Base-by-base conservation (phyloP, 164 flowering plant genomes). In the Vitis rupestris region DNA sequence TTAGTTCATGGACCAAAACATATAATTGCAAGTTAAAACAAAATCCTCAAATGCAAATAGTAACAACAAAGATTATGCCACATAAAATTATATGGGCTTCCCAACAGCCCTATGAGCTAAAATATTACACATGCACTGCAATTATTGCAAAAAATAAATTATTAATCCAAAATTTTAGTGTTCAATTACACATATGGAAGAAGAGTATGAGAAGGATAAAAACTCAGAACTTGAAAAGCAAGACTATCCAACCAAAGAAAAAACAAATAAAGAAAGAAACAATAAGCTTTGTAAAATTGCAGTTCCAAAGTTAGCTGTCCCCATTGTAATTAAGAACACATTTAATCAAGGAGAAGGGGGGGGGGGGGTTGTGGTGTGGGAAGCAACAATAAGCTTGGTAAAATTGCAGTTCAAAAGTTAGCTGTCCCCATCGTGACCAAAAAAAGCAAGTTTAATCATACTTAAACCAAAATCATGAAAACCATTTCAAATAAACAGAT, bases 1-100 rank as follows among this genome's bases (percentile, higher is more conserved):
- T 49, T 59, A 72, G 14, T 16, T 47, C 29, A 44, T 23, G 9
- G 23, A 60, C 19, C 53, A 13, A 30, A 48, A 50, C n/a, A 23
- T 14, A 9, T 23, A 49, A 16, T 29, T 16, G 19, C 19, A 5
- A 19, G 9, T 48, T 51, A 66, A 61, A 29, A 61, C 9, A 30
- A 16, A 59, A 52, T 37, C 44, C 56, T 48, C 19, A 53, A 17
- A 19, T 48, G 44, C 6, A 59, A 52, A 62, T 10, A 61, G 62
- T 9, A 53, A 23, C 66, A 65, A 52, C 68, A 52, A 55, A 52
- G 27, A 23, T 50, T 64, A 50, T 64, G 44, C 53, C 44, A 23
- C 10, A 23, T 4, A 64, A 50, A 50, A 37, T 37, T 50, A 9
- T 52, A 6, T 29, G 48, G 7, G 23, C 17, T 19, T 29, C 57